A percentile compares a stretch with the other conserved stretches of the same genome.
phyloP scores from a whole-genome alignment of 352 stramenopile species.

The Phytophthora sp. region DNA sequence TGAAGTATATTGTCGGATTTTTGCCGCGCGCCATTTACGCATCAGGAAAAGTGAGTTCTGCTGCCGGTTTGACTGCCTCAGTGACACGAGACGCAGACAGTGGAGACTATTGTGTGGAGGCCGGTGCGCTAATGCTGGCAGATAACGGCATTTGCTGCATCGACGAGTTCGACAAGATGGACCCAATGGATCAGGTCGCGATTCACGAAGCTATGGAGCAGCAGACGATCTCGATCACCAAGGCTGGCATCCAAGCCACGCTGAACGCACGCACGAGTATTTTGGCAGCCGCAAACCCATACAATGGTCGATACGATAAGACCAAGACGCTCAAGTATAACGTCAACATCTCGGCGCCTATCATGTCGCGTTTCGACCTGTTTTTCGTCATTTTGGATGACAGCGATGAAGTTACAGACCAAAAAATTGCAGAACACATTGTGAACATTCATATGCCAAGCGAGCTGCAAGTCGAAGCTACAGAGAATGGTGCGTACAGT shows the following conservation, averaged over 20 bases:
- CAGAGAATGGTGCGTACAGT: conserved; percentile 49
- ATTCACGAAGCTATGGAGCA: conserved; percentile 99
- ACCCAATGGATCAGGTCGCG: conserved; percentile 96
- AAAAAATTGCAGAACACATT: conserved; percentile 97
- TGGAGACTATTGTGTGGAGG: conserved; percentile 90
- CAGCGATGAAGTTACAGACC: conserved; percentile 95
- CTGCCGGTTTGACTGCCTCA: conserved; percentile 97
- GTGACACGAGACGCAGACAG: conserved; percentile 96
- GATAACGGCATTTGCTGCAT: conserved; percentile 99
- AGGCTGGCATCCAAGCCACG: conserved; percentile 99
- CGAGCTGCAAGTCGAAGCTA: conserved; percentile 48
- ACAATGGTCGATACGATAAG: conserved; percentile 95
- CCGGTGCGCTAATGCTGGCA: conserved; percentile 98
- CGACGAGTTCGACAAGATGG: conserved; percentile 99
- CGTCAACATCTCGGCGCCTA: conserved; percentile 93
- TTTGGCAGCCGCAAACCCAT: conserved; percentile 98
- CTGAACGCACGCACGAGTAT: conserved; percentile 99
- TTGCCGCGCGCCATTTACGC: conserved; percentile 98
- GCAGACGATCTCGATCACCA: conserved; percentile 99
- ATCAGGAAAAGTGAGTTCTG: conserved; percentile 98
- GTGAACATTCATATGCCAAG: conserved; percentile 93
- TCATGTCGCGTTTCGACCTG: conserved; percentile 99
- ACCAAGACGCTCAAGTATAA: conserved; percentile 92
- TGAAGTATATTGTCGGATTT: conserved; percentile 97
- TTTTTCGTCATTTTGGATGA: conserved; percentile 99